phyloP scores from a whole-genome alignment of 169 alveolate genomes.

The Cryptosporidium sp. region DNA sequence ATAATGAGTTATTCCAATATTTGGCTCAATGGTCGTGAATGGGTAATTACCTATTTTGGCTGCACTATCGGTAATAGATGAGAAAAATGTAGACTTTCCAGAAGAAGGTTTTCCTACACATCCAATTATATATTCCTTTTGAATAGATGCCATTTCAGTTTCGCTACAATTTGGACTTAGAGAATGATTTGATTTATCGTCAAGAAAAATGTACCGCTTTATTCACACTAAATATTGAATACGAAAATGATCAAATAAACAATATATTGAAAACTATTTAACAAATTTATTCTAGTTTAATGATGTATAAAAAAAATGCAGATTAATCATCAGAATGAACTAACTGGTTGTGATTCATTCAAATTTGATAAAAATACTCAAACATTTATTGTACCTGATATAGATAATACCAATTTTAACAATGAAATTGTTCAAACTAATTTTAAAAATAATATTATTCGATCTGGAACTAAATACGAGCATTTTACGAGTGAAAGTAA shows the following conservation, averaged over 20 bases:
- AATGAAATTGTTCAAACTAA: background rate
- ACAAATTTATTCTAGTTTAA: background rate
- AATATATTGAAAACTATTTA: too few relatives aligned
- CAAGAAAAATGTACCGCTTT: background rate
- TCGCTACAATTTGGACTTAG: background rate
- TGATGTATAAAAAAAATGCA: background rate
- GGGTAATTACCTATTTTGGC: slow-evolving; percentile 83
- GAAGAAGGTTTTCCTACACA: slow-evolving; percentile 85
- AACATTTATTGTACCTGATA: background rate
- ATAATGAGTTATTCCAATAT: slow-evolving; percentile 78
- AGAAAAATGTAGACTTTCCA: slow-evolving; percentile 81
- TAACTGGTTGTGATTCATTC: background rate
- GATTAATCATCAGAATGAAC: background rate
- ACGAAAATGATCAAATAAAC: background rate
- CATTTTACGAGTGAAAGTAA: background rate
- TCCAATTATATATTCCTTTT: slow-evolving; percentile 81
- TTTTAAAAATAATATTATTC: background rate
- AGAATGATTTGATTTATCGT: background rate
- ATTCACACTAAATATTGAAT: too few relatives aligned
- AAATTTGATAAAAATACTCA: background rate
- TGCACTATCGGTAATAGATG: slow-evolving; percentile 79
- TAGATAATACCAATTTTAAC: background rate
- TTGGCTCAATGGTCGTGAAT: slow-evolving; percentile 82
- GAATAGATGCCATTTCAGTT: background rate
- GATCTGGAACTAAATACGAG: background rate